Evolutionary conservation across 441 rosid genomes (phyloP), one percentile per base, ranked within the genome.

Genomic region (Viola pubescens): DNA sequence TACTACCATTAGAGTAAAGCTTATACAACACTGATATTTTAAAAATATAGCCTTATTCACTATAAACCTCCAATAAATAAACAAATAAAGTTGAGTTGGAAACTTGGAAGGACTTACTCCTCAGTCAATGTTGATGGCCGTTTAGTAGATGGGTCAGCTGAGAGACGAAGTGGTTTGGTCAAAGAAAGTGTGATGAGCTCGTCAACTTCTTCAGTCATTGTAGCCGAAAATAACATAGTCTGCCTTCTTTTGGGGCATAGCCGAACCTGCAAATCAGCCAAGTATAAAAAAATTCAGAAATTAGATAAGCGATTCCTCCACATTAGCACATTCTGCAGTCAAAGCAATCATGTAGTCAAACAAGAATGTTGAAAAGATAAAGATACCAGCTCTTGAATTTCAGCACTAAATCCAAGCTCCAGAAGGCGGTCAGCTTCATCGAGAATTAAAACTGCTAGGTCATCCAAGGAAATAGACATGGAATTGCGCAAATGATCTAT

Each of bases 361-460:
- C n/a, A 60, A 53, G 7, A 48, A 48, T 10, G 49, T 6, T 6
- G 10, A 43, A 61, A 60, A 39, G 46, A 4, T 5, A 62, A 57
- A 52, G n/a, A 11, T 82, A 92, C 97, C 95, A 94, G 83, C 71
- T 94, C 98, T 0, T 78, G 85, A 63, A 88, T 94, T 82, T 94
- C 97, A 56, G 91, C 86, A 77, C 76, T 89, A 74, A 94, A 94
- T 56, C 97, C 98, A 58, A 89, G 95, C 85, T 90, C 97, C 70
- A 94, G 73, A 69, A 94, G 94, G 37, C 96, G 95, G 74, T 90
- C 98, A 58, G 98, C 98, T 76, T 94, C 97, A 53, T 94, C 97
- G 3, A 94, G 97, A 67, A 94, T 90, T 60, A 94, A 62, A 72
- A 94, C 88, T 19, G 98, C 95, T 60, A 92, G 91, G 76, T 88